Percentiles rank a stretch among this genome's conserved stretches.
Conservation (phyloP, 768 basidiomycete genomes). For the Cystobasidium ongulense region DNA sequence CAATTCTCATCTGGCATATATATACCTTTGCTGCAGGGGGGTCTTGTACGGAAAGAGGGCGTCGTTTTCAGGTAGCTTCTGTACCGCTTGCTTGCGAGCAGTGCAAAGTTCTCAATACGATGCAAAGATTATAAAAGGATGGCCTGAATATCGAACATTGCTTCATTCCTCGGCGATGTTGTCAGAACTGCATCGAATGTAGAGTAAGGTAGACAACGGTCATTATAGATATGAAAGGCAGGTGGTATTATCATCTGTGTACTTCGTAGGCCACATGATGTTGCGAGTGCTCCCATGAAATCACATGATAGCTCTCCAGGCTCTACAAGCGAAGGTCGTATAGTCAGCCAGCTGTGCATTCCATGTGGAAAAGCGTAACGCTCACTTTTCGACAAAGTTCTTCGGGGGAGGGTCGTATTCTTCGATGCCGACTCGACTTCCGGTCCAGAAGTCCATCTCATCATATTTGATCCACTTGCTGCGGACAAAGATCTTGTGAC, state of each 20-base stretch:
- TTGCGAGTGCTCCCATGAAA: background rate
- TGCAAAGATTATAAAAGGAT: too few relatives aligned
- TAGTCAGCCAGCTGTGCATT: constrained; percentile 41
- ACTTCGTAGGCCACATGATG: background rate
- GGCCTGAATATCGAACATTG: too few relatives aligned
- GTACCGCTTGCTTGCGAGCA: too few relatives aligned
- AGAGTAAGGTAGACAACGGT: too few relatives aligned
- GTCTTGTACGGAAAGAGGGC: background rate
- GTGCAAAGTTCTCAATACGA: too few relatives aligned
- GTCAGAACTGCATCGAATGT: too few relatives aligned
- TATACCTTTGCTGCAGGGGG: background rate
- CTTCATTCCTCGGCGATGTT: too few relatives aligned
- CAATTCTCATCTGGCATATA: background rate
- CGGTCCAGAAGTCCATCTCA: constrained; percentile 77
- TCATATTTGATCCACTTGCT: constrained; percentile 50
- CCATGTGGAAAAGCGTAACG: background rate
- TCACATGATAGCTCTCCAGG: constrained; percentile 10
- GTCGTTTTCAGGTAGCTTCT: too few relatives aligned
- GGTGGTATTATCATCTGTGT: too few relatives aligned
- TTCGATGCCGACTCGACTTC: constrained; percentile 56
- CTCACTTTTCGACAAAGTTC: constrained; percentile 27
- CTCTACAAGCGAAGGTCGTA: background rate
- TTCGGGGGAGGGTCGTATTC: constrained; percentile 33
- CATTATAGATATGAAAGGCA: too few relatives aligned
- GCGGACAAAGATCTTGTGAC: constrained; percentile 54